Base-by-base conservation (phyloP, 768 basidiomycete genomes). In the Tulasnella sp. region DNA sequence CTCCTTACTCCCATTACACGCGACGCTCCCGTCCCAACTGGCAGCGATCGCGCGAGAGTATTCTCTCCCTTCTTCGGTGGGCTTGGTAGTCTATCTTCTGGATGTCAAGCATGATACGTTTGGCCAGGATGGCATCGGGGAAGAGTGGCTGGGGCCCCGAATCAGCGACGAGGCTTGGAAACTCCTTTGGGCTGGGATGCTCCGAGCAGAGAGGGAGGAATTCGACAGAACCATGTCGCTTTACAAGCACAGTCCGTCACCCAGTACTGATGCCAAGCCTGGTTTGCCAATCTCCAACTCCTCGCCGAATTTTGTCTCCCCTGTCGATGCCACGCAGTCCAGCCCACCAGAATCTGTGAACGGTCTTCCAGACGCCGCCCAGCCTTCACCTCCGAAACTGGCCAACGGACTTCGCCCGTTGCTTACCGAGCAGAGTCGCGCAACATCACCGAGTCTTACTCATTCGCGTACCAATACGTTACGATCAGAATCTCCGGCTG, bases 1-100 rank as follows among this genome's bases (percentile, higher is more conserved):
- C 6, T 82, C 81, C n/a, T 75, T 98, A 11, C 78, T 97, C 3
- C 84, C 92, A 0, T 74, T 98, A 0, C 80, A 92, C 66, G 74
- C 91, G 4, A 88, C 84, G 0, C 71, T 98, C 1, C 83, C 88
- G 39, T 77, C 82, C 0, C 93, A 96, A 67, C 71, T 96, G 8
- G 74, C 75, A 19, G 86, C 89, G 6, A 96, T 98, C 50, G 91
- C 93, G 12, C 83, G 83, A 69, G 93, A 97, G 69, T 98, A 92
- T 65, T 86, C 87, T 2, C 73, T 98, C 15, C 93, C 93, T 1
- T 89, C 84, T 62, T 88, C 86, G 0, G 69, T 78, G 12, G 93
- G 93, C 4, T 70, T 97, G 45, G 73, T 87, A 40, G 74, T 97
- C 1, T 97, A 92, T 68, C 79, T 97, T 43, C 77, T 87, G 41